A percentile compares a stretch with the other conserved stretches of the same genome.
Conservation (phyloP, 805 yeast species). For the Jamesozyma gamospora region DNA sequence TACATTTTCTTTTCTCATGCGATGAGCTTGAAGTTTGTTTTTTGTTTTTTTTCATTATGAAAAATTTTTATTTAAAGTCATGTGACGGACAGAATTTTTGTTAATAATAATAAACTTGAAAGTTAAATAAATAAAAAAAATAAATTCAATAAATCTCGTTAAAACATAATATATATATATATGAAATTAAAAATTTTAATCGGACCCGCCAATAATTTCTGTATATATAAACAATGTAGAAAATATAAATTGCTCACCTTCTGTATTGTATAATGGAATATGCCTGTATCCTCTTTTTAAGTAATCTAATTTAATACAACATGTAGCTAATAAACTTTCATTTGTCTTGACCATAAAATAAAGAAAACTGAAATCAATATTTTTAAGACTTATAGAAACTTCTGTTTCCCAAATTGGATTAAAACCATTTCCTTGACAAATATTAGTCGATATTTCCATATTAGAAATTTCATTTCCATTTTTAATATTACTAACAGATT, state of each 20-base stretch:
- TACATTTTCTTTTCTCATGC: no score
- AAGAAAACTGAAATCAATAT: slow-evolving; percentile 43
- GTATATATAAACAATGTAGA: slow-evolving; percentile 42
- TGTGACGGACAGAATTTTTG: no score
- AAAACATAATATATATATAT: no score
- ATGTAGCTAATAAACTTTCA: slow-evolving; percentile 42
- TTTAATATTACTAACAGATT: slow-evolving; percentile 12
- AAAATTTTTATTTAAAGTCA: no score
- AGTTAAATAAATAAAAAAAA: no score
- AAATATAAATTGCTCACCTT: slow-evolving; percentile 69
- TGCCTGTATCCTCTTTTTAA: slow-evolving; percentile 76
- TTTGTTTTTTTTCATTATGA: no score
- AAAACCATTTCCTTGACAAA: slow-evolving; percentile 63
- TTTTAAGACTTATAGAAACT: slow-evolving; percentile 34
- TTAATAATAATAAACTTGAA: no score
- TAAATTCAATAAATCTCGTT: no score
- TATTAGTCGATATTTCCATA: slow-evolving; percentile 17
- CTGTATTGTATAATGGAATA: slow-evolving; percentile 60
- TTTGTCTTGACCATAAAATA: slow-evolving; percentile 42
- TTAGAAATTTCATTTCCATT: slow-evolving; percentile 15
- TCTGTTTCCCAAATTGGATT: slow-evolving; percentile 73
- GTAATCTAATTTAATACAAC: slow-evolving; percentile 50
- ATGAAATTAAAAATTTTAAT: no score
- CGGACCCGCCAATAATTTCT: background rate
- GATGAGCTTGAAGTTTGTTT: no score